A percentile compares a stretch with the other conserved stretches of the same genome.
Evolutionary conservation across 2,329 filamentous ascomycete species (phyloP).

Genomic region (Juglanconis juglandina): DNA sequence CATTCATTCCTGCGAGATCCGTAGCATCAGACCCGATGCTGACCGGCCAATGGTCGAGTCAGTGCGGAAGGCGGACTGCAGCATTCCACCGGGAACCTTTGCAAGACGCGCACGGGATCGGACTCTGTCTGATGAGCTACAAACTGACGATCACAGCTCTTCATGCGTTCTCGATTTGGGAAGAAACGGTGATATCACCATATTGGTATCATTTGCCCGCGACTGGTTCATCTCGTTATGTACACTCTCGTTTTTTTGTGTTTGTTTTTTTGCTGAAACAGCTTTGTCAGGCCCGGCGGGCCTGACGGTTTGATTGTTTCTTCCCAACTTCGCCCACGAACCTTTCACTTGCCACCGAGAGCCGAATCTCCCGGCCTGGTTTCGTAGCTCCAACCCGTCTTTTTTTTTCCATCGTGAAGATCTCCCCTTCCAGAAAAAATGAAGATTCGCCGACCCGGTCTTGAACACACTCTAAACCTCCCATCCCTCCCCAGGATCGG

Average conservation of each 20-base stretch:
- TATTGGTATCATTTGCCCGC: constrained; percentile 14
- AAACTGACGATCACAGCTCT: neutral
- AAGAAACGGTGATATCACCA: constrained; percentile 2
- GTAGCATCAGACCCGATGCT: too few relatives aligned
- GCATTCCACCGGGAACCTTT: too few relatives aligned
- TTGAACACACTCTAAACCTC: neutral
- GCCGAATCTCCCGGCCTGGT: constrained; percentile 3
- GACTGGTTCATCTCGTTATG: constrained; percentile 16
- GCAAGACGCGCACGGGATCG: too few relatives aligned
- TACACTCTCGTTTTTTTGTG: constrained; percentile 10
- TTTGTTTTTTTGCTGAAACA: constrained; percentile 3
- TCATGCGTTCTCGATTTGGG: neutral
- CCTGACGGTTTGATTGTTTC: neutral
- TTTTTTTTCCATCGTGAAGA: constrained; percentile 5
- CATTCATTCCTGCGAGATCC: too few relatives aligned
- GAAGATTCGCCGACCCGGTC: constrained; percentile 5
- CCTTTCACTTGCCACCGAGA: neutral
- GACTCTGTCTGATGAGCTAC: too few relatives aligned
- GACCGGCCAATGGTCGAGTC: too few relatives aligned
- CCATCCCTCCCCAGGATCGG: neutral
- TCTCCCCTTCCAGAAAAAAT: constrained; percentile 7
- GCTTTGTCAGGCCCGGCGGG: neutral
- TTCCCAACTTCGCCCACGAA: neutral
- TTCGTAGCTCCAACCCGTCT: constrained; percentile 5
- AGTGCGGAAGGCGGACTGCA: too few relatives aligned